phyloP scores from a whole-genome alignment of 495 filamentous ascomycete genomes.

The Pyrenula massariospora region DNA sequence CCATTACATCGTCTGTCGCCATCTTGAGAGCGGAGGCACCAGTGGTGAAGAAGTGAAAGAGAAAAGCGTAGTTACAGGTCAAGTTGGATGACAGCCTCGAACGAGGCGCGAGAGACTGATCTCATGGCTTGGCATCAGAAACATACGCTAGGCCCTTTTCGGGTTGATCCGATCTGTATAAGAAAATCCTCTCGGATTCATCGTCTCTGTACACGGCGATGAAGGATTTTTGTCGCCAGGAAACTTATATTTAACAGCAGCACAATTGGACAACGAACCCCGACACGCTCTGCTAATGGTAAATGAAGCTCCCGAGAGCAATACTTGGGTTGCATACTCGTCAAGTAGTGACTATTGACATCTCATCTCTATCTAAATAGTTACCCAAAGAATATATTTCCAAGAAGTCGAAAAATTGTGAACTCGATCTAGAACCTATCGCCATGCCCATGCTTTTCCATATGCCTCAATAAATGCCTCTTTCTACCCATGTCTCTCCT shows the following conservation, averaged over 20 bases:
- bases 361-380: too few relatives aligned
- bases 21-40: background rate
- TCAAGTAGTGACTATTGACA: too few relatives aligned
- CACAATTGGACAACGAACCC: too few relatives aligned
- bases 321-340: too few relatives aligned
- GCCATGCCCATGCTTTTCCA: background rate
- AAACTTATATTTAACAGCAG: too few relatives aligned
- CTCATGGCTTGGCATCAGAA: background rate
- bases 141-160: background rate
- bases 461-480: background rate
- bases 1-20: constrained; percentile 39
- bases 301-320: too few relatives aligned
- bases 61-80: background rate
- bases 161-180: too few relatives aligned
- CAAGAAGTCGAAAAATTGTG: background rate
- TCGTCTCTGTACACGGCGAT: too few relatives aligned
- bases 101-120: background rate
- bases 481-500: background rate
- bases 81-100: background rate
- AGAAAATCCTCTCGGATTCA: too few relatives aligned
- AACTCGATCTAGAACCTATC: background rate
- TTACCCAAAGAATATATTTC: background rate
- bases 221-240: too few relatives aligned
- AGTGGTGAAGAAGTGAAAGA: background rate
- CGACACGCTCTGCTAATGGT: too few relatives aligned